These are phyloP conservation scores for Umbilicus rupestris DNA, from an alignment of 164 flowering plant genomes.

Conservation along the genomic window DNA sequence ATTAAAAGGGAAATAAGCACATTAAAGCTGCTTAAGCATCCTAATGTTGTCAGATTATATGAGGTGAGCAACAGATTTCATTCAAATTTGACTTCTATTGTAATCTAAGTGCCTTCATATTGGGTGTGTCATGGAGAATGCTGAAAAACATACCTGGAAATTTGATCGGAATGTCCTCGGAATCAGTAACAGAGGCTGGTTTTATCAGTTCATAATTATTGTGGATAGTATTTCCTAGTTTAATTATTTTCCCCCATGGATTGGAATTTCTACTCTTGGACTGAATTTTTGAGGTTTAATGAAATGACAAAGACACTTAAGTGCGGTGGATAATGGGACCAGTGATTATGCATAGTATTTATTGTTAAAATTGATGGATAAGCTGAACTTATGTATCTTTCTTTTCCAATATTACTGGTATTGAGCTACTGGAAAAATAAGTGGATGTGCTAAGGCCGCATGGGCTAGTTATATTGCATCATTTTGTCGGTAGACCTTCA, in stretches of 20 bases:
- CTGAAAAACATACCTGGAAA: background rate
- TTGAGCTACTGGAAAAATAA: background rate
- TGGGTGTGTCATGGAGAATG: too few species aligned
- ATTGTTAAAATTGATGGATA: background rate
- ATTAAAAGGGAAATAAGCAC: slow-evolving; percentile 89
- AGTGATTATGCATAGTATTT: background rate
- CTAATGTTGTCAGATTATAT: slow-evolving; percentile 72
- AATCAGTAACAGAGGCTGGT: background rate
- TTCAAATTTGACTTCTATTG: background rate
- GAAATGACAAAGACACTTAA: background rate
- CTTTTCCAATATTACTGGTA: background rate
- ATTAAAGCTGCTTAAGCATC: slow-evolving; percentile 80
- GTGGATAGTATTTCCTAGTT: background rate
- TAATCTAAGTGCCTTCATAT: background rate
- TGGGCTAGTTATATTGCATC: background rate
- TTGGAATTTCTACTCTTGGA: background rate
- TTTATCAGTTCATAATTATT: background rate
- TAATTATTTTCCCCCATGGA: background rate
- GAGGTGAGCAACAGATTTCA: slow-evolving; percentile 43
- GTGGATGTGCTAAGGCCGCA: background rate
- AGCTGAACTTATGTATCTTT: background rate
- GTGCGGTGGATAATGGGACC: background rate
- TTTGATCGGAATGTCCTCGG: background rate
- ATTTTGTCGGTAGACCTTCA: background rate
- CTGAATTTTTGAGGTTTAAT: background rate